These are phyloP conservation scores for Kluyveromyces starmeri DNA, from an alignment of 805 yeast species.

Conservation along the genomic window DNA sequence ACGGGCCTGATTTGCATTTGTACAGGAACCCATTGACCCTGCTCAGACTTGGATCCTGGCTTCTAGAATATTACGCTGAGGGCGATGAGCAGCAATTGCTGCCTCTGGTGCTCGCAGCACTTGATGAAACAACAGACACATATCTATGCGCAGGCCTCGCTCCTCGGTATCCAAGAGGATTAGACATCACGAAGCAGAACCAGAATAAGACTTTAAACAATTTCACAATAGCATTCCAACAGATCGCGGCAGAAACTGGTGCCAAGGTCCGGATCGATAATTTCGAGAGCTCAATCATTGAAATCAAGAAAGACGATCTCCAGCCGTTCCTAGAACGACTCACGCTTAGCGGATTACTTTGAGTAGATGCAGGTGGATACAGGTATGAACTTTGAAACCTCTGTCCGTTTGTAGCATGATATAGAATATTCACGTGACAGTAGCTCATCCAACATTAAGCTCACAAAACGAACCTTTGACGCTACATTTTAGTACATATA, in stretches of 20 bases:
- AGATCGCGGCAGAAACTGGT: conserved; percentile 72
- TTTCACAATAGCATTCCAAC: conserved; percentile 87
- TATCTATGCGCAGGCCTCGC: conserved; percentile 86
- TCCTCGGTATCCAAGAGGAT: conserved; percentile 61
- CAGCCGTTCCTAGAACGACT: conserved; percentile 78
- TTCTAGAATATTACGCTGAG: conserved; percentile 82
- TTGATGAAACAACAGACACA: conserved; percentile 63
- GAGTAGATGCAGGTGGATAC: too few species aligned
- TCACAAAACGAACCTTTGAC: too few species aligned
- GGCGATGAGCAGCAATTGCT: conserved; percentile 51
- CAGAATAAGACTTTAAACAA: conserved; percentile 55
- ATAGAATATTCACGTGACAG: too few species aligned
- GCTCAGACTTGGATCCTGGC: conserved; percentile 81
- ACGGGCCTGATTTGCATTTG: conserved; percentile 71
- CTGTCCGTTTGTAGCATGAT: too few species aligned
- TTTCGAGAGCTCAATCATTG: conserved; percentile 90
- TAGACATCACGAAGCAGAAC: conserved; percentile 20
- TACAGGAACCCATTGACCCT: conserved; percentile 84
- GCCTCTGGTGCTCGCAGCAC: conserved; percentile 81
- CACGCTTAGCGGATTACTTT: conserved; percentile 62
- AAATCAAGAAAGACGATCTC: conserved; percentile 79
- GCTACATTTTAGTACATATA: too few species aligned
- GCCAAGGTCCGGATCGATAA: conserved; percentile 89
- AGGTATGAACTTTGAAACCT: too few species aligned
- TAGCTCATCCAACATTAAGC: too few species aligned